Evolutionary conservation across 441 rosid genomes (phyloP).

Genomic region (Omphalea diandra): DNA sequence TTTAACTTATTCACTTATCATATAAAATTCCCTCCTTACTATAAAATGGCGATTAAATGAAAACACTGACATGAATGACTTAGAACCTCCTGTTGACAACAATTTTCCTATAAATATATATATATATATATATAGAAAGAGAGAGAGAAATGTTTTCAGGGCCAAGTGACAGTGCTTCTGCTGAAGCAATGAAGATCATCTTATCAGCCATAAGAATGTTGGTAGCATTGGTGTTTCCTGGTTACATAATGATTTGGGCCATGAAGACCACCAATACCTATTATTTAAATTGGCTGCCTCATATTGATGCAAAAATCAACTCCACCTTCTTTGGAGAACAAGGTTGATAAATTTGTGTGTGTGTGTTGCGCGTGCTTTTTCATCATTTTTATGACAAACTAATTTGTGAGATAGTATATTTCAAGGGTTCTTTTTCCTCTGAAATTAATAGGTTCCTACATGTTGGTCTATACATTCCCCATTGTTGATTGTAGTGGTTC

Average conservation of each 20-base stretch:
- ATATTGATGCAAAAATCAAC: conserved; percentile 27
- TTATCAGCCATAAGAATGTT: conserved; percentile 28
- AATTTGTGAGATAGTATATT: not conserved
- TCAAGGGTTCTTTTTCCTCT: not conserved
- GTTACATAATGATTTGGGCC: conserved; percentile 47
- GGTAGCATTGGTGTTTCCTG: conserved; percentile 31
- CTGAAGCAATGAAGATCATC: conserved; percentile 10
- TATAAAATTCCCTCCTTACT: not conserved
- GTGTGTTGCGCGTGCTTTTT: not conserved
- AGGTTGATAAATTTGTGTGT: conserved; percentile 31
- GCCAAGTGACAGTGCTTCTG: conserved; percentile 1
- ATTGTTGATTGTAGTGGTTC: too few species aligned
- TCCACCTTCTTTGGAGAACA: conserved; percentile 40
- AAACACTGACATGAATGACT: too few species aligned
- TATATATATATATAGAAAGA: too few species aligned
- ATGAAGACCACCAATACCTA: conserved; percentile 41
- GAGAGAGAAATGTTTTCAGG: too few species aligned
- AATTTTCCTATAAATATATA: too few species aligned
- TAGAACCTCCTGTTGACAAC: too few species aligned
- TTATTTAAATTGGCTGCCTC: conserved; percentile 35
- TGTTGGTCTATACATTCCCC: conserved; percentile 44
- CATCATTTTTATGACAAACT: not conserved
- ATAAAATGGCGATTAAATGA: too few species aligned
- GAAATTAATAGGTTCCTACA: conserved; percentile 31
- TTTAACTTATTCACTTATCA: not conserved